Percentiles rank a stretch among this genome's conserved stretches.
These are phyloP conservation scores for Paecilomyces variotii DNA, from an alignment of 2,329 filamentous ascomycete species.

Conservation along the genomic window DNA sequence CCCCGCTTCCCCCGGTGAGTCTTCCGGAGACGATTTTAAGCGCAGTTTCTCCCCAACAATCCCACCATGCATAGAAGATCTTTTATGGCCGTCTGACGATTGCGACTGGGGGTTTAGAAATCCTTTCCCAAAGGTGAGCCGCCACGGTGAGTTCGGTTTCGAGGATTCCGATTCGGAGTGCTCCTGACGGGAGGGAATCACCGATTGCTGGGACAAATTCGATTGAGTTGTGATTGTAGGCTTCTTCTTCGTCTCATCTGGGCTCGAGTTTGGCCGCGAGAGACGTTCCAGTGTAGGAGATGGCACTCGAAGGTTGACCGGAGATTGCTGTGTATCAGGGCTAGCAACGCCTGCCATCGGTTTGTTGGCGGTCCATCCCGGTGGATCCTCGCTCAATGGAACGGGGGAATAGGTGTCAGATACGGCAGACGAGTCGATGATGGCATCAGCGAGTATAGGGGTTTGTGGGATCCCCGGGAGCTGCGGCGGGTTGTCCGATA, in stretches of 20 bases:
- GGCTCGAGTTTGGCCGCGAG: slow-evolving; percentile 22
- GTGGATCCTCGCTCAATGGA: slow-evolving; percentile 13
- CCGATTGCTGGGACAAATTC: slow-evolving; percentile 20
- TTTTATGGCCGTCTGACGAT: slow-evolving; percentile 18
- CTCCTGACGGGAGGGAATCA: slow-evolving; percentile 13
- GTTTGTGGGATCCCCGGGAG: slow-evolving; percentile 25
- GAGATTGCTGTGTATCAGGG: slow-evolving; percentile 20
- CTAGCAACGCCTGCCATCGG: background rate
- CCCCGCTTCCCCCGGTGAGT: slow-evolving; percentile 12
- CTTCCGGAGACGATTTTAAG: slow-evolving; percentile 21
- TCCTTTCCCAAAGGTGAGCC: slow-evolving; percentile 27
- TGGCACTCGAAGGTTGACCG: slow-evolving; percentile 19
- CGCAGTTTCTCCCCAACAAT: slow-evolving; percentile 18
- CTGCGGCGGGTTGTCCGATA: slow-evolving; percentile 20
- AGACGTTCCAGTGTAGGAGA: slow-evolving; percentile 18
- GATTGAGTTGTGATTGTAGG: slow-evolving; percentile 14
- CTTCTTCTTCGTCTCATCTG: slow-evolving; percentile 19
- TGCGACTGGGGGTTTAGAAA: slow-evolving; percentile 14
- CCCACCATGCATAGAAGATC: slow-evolving; percentile 16
- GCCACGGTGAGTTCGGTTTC: slow-evolving; percentile 29
- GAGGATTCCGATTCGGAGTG: slow-evolving; percentile 19
- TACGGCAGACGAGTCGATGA: slow-evolving; percentile 16
- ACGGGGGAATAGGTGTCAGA: slow-evolving; percentile 11
- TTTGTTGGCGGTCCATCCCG: slow-evolving; percentile 18
- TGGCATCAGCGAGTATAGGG: slow-evolving; percentile 18